Evolutionary conservation across 257 asterid genomes (phyloP).

Genomic region (Anisodus tanguticus): DNA sequence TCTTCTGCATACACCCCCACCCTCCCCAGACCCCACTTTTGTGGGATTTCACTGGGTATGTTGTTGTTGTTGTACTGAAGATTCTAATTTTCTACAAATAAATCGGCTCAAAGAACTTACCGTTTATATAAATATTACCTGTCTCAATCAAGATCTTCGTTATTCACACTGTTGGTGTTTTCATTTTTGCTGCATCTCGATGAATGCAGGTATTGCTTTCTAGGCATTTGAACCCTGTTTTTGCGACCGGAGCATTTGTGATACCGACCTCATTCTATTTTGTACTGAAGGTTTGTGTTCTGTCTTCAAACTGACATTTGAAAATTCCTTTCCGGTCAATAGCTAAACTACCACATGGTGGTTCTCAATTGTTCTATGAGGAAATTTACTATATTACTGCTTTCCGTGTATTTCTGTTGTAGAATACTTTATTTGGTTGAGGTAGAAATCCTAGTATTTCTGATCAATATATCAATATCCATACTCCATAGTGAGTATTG

Average conservation of each 20-base stretch:
- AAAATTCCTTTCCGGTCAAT: neutral
- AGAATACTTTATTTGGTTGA: conserved; percentile 5
- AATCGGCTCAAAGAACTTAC: conserved; percentile 15
- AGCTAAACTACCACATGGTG: conserved; percentile 23
- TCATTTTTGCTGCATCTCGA: conserved; percentile 15
- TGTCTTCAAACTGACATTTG: conserved; percentile 19
- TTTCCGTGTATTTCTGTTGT: conserved; percentile 20
- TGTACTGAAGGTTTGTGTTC: conserved; percentile 67
- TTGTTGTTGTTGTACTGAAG: neutral
- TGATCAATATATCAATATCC: conserved; percentile 17
- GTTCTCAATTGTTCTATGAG: neutral
- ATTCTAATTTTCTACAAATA: neutral
- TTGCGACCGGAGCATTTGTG: conserved; percentile 82
- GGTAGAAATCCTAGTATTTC: conserved; percentile 16
- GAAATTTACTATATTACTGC: neutral
- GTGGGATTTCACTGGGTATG: too few relatives aligned
- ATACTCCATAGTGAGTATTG: neutral
- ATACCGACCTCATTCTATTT: conserved; percentile 84
- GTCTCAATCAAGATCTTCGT: conserved; percentile 22
- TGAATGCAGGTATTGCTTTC: conserved; percentile 81
- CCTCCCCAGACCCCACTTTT: too few relatives aligned
- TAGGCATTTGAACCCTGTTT: conserved; percentile 58
- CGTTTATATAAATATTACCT: neutral
- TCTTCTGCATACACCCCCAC: neutral
- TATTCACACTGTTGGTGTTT: conserved; percentile 2